Evolutionary conservation across 257 asterid genomes (phyloP), one percentile per base, ranked within the genome.

Genomic region (Solanum dulcamara): DNA sequence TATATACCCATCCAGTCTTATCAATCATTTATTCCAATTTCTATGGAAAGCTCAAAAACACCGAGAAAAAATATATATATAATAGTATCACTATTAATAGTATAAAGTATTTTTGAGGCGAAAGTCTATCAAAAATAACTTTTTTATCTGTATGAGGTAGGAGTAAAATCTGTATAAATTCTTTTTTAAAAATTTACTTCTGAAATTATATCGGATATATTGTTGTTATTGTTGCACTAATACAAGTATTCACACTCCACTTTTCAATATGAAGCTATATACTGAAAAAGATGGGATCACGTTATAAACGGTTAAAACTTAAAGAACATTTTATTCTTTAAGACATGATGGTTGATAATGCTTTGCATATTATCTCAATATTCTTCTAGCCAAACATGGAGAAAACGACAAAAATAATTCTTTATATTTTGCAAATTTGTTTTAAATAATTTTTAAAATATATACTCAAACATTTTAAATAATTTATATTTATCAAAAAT

Each of bases 91-190:
- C 2, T 30, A 14, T 66, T 28, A 6, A 30, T 15, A 57, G 14
- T n/a, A 57, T 32, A 57, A 57, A 22, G 66, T 60, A 60, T 59
- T 6, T 6, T 64, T 64, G 72, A 28, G 42, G 2, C 2, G 7
- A 32, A 0, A 17, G 7, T 17, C 13, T 1, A 32, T 17, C 5
- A 0, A 32, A 67, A 67, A 32, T 9, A 67, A 15, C 3, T 1
- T 67, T 0, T 32, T 0, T 6, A 67, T 28, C 0, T 2, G 28
- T 24, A 60, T 4, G 5, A 22, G 13, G 4, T 57, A 57, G 4
- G 4, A 0, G 3, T 10, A n/a, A 59, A 4, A n/a, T 1, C 0
- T 59, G 4, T 0, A 2, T 24, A 8, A 1, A 4, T 0, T 59
- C 10, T 10, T 1, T 10, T 0, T 0, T 60, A 0, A 60, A 2